These are phyloP conservation scores for Sporothrix phasma DNA, from an alignment of 2,329 filamentous ascomycete species.

Conservation along the genomic window DNA sequence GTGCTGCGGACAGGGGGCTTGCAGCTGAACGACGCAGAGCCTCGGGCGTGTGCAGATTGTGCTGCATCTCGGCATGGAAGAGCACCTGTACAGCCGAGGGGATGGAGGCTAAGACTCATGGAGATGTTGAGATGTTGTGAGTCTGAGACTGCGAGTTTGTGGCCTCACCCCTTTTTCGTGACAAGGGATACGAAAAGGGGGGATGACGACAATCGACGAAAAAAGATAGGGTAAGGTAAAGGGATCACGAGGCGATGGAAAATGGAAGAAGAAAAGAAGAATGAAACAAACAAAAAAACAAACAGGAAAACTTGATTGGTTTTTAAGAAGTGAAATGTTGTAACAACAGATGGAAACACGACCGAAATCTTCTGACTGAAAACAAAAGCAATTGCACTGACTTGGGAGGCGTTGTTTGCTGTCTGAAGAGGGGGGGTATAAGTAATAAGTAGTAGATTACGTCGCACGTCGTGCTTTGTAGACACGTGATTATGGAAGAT, in stretches of 20 bases:
- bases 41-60: not conserved
- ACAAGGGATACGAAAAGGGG: slow-evolving; percentile 1
- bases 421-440: no score
- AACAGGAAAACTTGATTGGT: not conserved
- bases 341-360: not conserved
- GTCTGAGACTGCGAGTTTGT: no score
- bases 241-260: not conserved
- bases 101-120: not conserved
- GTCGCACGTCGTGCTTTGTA: no score
- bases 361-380: no score
- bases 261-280: not conserved
- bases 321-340: not conserved
- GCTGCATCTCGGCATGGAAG: not conserved
- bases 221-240: not conserved
- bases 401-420: no score
- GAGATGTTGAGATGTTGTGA: not conserved
- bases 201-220: not conserved
- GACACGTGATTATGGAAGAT: no score
- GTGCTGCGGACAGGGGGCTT: not conserved
- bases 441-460: no score
- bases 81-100: not conserved
- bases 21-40: not conserved
- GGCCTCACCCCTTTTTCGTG: not conserved
- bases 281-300: not conserved
- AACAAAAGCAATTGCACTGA: no score